Conservation (phyloP, 2,329 filamentous ascomycete genomes). For the Epichloe uncinata region DNA sequence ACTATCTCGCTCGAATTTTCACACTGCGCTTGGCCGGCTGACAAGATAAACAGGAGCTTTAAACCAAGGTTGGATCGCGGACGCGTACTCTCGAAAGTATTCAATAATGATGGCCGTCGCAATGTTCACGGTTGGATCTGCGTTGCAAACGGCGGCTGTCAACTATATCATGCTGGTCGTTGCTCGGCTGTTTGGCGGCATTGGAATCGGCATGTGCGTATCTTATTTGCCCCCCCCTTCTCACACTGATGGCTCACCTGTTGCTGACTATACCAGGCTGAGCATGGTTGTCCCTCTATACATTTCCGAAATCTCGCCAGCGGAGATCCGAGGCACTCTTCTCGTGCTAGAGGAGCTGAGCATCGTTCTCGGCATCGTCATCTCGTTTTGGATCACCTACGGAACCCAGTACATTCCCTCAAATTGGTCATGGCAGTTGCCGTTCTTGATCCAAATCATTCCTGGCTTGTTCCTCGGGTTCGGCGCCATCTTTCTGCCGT, state of each 20-base stretch:
- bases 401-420: conserved; percentile 15
- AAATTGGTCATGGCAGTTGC: conserved; percentile 17
- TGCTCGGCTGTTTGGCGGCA: conserved; percentile 28
- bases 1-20: neutral
- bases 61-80: conserved; percentile 24
- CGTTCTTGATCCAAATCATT: conserved; percentile 18
- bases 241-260: neutral
- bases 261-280: conserved; percentile 5
- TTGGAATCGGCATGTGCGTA: conserved; percentile 26
- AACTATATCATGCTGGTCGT: conserved; percentile 28
- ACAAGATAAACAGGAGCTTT: conserved; percentile 23
- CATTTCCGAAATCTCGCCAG: conserved; percentile 34
- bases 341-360: conserved; percentile 28
- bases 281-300: conserved; percentile 26
- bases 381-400: conserved; percentile 20
- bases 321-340: conserved; percentile 32
- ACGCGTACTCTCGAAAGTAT: conserved; percentile 19
- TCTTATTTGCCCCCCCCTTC: neutral
- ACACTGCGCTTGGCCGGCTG: no score
- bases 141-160: conserved; percentile 27
- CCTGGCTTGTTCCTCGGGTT: conserved; percentile 13
- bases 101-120: conserved; percentile 21
- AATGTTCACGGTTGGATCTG: conserved; percentile 27
- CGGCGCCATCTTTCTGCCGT: conserved; percentile 14
- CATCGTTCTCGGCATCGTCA: conserved; percentile 18